Base-by-base conservation (phyloP, 2,329 filamentous ascomycete genomes). In the Botrytis medusae region DNA sequence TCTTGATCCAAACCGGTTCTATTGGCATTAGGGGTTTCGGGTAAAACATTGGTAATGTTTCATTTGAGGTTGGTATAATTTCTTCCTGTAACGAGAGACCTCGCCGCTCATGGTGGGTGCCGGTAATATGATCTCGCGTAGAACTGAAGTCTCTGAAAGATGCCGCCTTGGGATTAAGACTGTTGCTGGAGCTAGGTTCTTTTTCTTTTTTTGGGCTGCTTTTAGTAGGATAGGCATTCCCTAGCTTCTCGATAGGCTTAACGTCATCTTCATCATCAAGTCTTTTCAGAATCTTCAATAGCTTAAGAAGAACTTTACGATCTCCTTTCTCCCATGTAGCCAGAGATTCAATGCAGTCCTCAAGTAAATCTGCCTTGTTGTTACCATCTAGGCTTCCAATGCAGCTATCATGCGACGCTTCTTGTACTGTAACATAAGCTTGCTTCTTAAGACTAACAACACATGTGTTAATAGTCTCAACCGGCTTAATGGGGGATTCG, bases 141-240 rank as follows among this genome's bases (percentile, higher is more conserved):
- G 51, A 54, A 16, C 59, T 42, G 54, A 71, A 73, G 7, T 74
- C 59, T 44, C 59, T 59, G 42, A 76, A 78, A 9, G 71, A 69
- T 32, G 74, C 74, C 14, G 77, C 78, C 46, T 72, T 54, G 51
- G 78, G 76, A 57, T 79, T 77, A 29, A 78, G 60, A 65, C 42
- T 75, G 29, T 68, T 71, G 25, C 10, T 22, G 4, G 51, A 63
- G 8, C n/a, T 57, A 18, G 14, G 29, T 18, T 57, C 29, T 7
- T 14, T 70, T 34, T 61, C 32, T 37, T 44, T 70, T 70, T 42
- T 54, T 37, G 57, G 25, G 9, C 22, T 72, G 2, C 6, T 7
- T 2, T 46, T 48, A n/a, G 40, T 32, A 29, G 42, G 25, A 18
- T 20, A 32, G 48, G 25, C 5, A 32, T 34, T 51, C 12, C 63